Percentiles rank a stretch among this genome's conserved stretches.
Evolutionary conservation across 2,329 filamentous ascomycete genomes (phyloP).

Genomic region (Lecanicillium sp.): DNA sequence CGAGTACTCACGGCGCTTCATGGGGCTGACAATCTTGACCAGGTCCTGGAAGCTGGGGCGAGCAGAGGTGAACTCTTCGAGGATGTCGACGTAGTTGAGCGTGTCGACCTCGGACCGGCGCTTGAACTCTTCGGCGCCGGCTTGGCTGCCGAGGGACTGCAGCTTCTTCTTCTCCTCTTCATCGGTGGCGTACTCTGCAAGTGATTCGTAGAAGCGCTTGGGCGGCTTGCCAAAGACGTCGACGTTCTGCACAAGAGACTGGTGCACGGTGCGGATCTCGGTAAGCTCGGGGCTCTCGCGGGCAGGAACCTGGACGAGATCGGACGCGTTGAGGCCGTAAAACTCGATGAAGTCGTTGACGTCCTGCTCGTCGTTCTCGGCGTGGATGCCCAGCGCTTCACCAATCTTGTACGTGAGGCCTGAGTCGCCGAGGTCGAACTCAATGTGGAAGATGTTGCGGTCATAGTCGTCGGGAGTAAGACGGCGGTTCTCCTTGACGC

Average conservation of each 20-base stretch:
- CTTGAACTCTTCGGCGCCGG: conserved; percentile 87
- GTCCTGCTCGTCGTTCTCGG: conserved; percentile 76
- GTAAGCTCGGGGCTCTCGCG: conserved; percentile 66
- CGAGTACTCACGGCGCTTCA: conserved; percentile 98
- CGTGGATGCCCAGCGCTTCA: conserved; percentile 92
- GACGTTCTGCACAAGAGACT: conserved; percentile 83
- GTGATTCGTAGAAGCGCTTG: conserved; percentile 93
- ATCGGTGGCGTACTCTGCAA: conserved; percentile 79
- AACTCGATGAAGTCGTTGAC: conserved; percentile 80
- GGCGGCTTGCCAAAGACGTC: conserved; percentile 96
- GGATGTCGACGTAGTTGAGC: conserved; percentile 80
- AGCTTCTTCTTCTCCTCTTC: conserved; percentile 76
- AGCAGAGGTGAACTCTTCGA: conserved; percentile 84
- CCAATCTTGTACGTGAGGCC: conserved; percentile 95
- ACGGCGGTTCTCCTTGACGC: conserved; percentile 90
- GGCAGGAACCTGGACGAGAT: conserved; percentile 84
- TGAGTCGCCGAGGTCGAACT: conserved; percentile 89
- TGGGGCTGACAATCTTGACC: conserved; percentile 74
- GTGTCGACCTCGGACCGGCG: conserved; percentile 84
- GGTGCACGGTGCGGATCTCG: conserved; percentile 88
- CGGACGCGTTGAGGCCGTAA: conserved; percentile 76
- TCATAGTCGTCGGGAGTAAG: conserved; percentile 85
- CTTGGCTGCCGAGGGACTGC: conserved; percentile 63
- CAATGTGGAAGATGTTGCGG: conserved; percentile 99
- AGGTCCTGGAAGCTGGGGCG: conserved; percentile 85